Evolutionary conservation across 2,329 filamentous ascomycete genomes (phyloP).

Genomic region (Botrytis deweyae): DNA sequence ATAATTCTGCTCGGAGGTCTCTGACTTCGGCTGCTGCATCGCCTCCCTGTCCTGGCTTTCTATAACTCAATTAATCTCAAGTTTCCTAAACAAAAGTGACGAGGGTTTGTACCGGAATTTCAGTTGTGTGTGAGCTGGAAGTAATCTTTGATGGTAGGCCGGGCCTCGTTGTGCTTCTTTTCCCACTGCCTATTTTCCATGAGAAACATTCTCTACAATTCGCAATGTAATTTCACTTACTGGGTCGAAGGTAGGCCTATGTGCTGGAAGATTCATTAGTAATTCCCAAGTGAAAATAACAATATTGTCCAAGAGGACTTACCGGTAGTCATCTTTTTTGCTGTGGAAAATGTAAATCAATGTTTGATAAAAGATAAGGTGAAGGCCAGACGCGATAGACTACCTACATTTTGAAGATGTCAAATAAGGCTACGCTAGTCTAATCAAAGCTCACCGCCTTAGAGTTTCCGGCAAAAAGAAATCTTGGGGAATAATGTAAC

Average conservation of each 20-base stretch:
- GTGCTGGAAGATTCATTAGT: constrained; percentile 48
- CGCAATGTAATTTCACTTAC: constrained; percentile 48
- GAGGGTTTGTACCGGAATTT: constrained; percentile 67
- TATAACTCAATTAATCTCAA: constrained; percentile 39
- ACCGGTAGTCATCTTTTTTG: constrained; percentile 52
- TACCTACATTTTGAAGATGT: not conserved
- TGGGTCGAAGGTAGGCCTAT: constrained; percentile 94
- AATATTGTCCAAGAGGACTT: constrained; percentile 18
- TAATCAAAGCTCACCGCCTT: constrained; percentile 7
- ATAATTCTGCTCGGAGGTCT: constrained; percentile 85
- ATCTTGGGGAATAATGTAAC: constrained; percentile 9
- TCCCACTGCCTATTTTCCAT: constrained; percentile 68
- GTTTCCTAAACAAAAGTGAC: not conserved
- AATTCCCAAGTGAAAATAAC: not conserved
- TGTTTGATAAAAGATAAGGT: constrained; percentile 14
- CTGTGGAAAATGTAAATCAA: constrained; percentile 8
- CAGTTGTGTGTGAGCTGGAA: constrained; percentile 89
- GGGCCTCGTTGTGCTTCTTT: constrained; percentile 93
- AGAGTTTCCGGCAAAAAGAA: constrained; percentile 8
- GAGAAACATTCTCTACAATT: constrained; percentile 16
- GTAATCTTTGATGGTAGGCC: constrained; percentile 92
- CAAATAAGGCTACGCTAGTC: constrained; percentile 12
- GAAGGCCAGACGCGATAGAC: constrained; percentile 5
- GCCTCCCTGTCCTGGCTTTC: constrained; percentile 86
- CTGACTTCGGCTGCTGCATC: constrained; percentile 67